Percentiles rank a stretch among this genome's conserved stretches.
Evolutionary conservation across 768 basidiomycete species (phyloP).

Genomic region (Hirschioporus abietinus): DNA sequence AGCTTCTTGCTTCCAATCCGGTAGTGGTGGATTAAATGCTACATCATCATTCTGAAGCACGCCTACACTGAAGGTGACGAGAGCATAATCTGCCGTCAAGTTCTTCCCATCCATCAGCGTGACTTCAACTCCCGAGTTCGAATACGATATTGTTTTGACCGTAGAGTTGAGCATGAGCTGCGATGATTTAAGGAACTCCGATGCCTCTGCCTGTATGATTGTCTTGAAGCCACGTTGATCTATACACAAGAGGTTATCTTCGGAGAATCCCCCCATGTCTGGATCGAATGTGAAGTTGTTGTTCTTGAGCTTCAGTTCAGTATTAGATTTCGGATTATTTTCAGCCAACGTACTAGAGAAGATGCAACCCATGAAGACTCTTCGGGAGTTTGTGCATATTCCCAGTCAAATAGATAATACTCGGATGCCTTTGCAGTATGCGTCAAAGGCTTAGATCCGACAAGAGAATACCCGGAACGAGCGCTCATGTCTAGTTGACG

Average conservation of each 20-base stretch:
- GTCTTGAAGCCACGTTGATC: slow-evolving; percentile 61
- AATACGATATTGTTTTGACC: slow-evolving; percentile 43
- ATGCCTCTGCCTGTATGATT: slow-evolving; percentile 52
- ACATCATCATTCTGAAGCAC: slow-evolving; percentile 65
- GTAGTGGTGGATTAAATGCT: slow-evolving; percentile 47
- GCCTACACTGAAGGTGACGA: slow-evolving; percentile 67
- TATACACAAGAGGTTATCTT: slow-evolving; percentile 44
- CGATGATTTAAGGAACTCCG: slow-evolving; percentile 40
- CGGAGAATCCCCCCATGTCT: slow-evolving; percentile 53
- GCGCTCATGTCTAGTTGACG: slow-evolving; percentile 51
- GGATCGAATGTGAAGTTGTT: slow-evolving; percentile 57
- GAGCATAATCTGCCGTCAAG: slow-evolving; percentile 49
- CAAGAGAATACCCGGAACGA: slow-evolving; percentile 47
- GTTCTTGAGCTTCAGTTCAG: slow-evolving; percentile 33
- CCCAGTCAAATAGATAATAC: slow-evolving; percentile 49
- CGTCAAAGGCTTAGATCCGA: slow-evolving; percentile 39
- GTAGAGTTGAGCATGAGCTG: slow-evolving; percentile 48
- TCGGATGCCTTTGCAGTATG: slow-evolving; percentile 47
- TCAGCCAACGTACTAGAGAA: slow-evolving; percentile 42
- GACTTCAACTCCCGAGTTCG: slow-evolving; percentile 40
- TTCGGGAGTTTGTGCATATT: slow-evolving; percentile 57
- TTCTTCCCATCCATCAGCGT: slow-evolving; percentile 36
- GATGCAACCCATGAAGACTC: slow-evolving; percentile 61
- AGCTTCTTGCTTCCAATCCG: slow-evolving; percentile 59
- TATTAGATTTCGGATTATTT: not conserved